Evolutionary conservation across 2,329 filamentous ascomycete species (phyloP), one percentile per base, ranked within the genome.

Genomic region (Hysterium pulicare): DNA sequence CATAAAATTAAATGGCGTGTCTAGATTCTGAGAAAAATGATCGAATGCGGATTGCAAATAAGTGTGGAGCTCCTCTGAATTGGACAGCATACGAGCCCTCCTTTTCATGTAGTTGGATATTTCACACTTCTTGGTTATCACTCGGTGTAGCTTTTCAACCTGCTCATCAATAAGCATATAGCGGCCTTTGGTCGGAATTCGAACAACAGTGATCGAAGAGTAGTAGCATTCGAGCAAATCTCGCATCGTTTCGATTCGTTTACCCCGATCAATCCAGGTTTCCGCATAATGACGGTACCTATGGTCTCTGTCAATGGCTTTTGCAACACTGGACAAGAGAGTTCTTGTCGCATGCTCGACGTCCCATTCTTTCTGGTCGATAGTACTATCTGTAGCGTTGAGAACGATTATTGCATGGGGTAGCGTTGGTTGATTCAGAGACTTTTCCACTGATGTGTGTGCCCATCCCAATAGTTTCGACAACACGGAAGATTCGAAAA

Each of bases 391-490:
- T 0, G 67, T 64, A 1, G 67, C 69, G 51, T 79, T 79, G 26
- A 80, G 60, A 0, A 73, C 74, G 32, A 81, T 73, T 40, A 81
- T 70, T 5, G 72, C 76, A 50, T 78, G 74, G 2, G 77, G 76
- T 3, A 80, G 65, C 2, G 73, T 69, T 0, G 77, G 76, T 48
- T 80, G 77, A 44, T 79, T 79, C 33, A 73, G 67, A 0, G 75
- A 76, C 45, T 70, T 76, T 47, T 79, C 75, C 5, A 79, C 60
- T 1, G 72, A 71, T 10, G 73, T 69, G 2, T 68, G 66, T 11
- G 74, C 76, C 76, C 76, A 79, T 30, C 70, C 63, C 10, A 79
- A 53, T 4, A 79, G 59, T 45, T 59, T 62, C 37, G 65, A 59
- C 16, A 75, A 58, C 15, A 70, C 68, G 8, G 58, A 61, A 40